Conservation (phyloP, 164 flowering plant species). For the Litsea cubeba region DNA sequence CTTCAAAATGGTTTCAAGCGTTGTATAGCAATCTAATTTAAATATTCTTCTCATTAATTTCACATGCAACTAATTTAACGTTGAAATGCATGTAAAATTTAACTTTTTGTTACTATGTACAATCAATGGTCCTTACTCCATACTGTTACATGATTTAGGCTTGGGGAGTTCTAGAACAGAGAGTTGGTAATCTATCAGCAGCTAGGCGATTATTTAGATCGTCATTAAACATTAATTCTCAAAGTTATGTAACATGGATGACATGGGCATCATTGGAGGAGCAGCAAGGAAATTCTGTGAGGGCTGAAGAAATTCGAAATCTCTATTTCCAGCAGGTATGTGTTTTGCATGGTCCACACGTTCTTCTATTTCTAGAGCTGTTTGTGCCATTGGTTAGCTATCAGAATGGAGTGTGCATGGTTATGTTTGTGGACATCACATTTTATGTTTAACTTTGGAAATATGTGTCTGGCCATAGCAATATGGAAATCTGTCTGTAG, state of each 20-base stretch:
- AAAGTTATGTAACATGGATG: constrained; percentile 95
- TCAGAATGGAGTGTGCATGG: background rate
- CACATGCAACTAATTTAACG: too few species aligned
- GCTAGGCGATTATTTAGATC: constrained; percentile 88
- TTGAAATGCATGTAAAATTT: too few species aligned
- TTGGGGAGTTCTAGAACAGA: constrained; percentile 95
- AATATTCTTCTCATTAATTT: too few species aligned
- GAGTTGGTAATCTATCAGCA: constrained; percentile 72
- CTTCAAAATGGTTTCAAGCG: too few species aligned
- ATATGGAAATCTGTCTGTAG: background rate
- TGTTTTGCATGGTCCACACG: background rate
- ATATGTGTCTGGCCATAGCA: background rate
- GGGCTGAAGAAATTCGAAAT: constrained; percentile 92
- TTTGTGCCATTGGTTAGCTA: background rate
- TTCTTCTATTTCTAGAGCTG: background rate
- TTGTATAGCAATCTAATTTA: too few species aligned
- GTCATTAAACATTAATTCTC: constrained; percentile 79
- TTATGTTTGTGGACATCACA: too few species aligned
- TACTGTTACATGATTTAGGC: constrained; percentile 43
- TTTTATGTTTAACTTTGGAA: background rate
- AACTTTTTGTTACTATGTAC: too few species aligned
- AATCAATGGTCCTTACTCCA: too few species aligned
- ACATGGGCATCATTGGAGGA: constrained; percentile 95
- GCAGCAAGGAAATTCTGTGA: constrained; percentile 75
- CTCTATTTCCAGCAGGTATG: constrained; percentile 88